Base-by-base conservation (phyloP, 306 rosid species). In the Cyamopsis tetragonoloba region DNA sequence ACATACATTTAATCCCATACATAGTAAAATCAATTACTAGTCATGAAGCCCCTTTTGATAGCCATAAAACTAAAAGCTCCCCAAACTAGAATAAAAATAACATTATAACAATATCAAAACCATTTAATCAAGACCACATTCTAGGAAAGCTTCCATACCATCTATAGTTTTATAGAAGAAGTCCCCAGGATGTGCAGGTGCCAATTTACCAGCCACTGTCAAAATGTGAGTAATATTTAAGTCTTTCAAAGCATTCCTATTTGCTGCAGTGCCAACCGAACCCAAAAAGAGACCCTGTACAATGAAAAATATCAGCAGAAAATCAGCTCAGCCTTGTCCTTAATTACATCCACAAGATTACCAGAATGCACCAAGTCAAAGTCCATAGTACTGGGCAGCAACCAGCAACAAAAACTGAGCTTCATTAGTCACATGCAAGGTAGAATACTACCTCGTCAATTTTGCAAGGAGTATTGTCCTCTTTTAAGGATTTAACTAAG, bases 231-330 rank as follows among this genome's bases (percentile, higher is more conserved):
- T 86, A 22, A 88, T 38, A 27, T 85, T 83, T 32, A 83, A 68
- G 38, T 35, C 61, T 75, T 88, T 83, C 79, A 86, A 82, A 49
- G 50, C 79, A 37, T 22, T 66, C 74, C 66, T 83, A 78, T 91
- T 83, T 37, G 35, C 19, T 7, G 91, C 91, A 68, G 95, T 76
- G 72, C 85, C 83, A 64, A 83, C 11, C 6, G 97, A 88, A 66
- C 91, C 97, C 81, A 91, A 56, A 83, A 73, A 91, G 57, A 91
- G 80, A 71, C 88, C 85, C 97, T 91, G 79, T 18, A 4, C 64
- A 24, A 51, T 9, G 11, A 41, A 44, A 72, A 59, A 12, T 12
- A 43, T n/a, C n/a, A n/a, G n/a, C n/a, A n/a, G n/a, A n/a, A n/a
- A 12, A 57, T 7, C 32, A 44, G 8, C n/a, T n/a, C n/a, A n/a